These are phyloP conservation scores for Gracilariopsis chorda DNA, from an alignment of 23 red algal species.

Conservation along the genomic window DNA sequence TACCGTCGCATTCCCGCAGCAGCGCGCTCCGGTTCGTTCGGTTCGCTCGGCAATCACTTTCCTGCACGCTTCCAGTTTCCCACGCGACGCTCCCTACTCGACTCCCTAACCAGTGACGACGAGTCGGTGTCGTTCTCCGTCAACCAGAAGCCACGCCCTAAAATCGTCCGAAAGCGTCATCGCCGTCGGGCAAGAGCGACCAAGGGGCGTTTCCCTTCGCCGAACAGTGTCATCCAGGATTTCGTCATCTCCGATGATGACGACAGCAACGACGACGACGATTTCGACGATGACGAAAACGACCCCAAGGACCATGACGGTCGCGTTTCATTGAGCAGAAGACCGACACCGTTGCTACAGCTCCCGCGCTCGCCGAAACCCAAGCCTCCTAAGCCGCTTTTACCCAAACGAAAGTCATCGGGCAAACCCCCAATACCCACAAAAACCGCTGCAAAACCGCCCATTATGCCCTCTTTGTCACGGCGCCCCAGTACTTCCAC, in stretches of 20 bases:
- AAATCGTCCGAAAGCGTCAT: not conserved
- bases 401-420: not conserved
- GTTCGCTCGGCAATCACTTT: conserved; percentile 40
- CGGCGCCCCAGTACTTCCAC: not conserved
- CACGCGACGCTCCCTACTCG: conserved; percentile 19
- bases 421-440: not conserved
- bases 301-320: not conserved
- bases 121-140: conserved; percentile 28
- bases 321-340: not conserved
- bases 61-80: conserved; percentile 49
- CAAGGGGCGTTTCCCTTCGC: not conserved
- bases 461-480: not conserved
- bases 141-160: conserved; percentile 6
- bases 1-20: conserved; percentile 43
- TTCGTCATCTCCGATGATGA: conserved; percentile 9
- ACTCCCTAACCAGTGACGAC: conserved; percentile 46
- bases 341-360: not conserved
- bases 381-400: not conserved
- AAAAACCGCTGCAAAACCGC: not conserved
- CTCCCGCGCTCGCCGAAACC: not conserved
- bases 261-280: not conserved
- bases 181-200: not conserved
- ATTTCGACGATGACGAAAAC: not conserved
- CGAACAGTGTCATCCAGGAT: not conserved
- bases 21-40: conserved; percentile 41